Evolutionary conservation across 2,329 filamentous ascomycete species (phyloP).

Genomic region (Elsinoe batatas): DNA sequence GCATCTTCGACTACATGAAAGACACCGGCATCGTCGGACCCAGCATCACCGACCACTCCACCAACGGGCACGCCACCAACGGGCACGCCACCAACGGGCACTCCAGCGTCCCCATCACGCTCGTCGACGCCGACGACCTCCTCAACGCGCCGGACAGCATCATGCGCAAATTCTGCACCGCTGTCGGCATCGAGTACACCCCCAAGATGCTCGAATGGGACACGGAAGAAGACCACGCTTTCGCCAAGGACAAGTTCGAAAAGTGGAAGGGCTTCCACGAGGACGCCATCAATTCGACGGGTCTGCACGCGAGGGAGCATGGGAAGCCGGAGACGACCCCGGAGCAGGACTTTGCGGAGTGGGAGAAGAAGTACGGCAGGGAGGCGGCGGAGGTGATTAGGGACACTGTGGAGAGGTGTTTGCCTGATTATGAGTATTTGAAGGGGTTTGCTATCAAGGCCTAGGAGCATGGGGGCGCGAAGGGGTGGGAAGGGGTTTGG

Average conservation of each 20-base stretch:
- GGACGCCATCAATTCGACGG: slow-evolving; percentile 76
- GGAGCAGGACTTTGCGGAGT: slow-evolving; percentile 60
- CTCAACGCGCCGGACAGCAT: slow-evolving; percentile 72
- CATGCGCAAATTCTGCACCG: slow-evolving; percentile 70
- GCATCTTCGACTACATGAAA: slow-evolving; percentile 76
- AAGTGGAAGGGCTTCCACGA: slow-evolving; percentile 98
- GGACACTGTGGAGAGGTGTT: slow-evolving; percentile 60
- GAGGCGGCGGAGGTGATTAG: slow-evolving; percentile 61
- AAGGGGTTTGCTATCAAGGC: slow-evolving; percentile 63
- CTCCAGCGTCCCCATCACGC: slow-evolving; percentile 56
- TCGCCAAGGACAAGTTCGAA: slow-evolving; percentile 69
- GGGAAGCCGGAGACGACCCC: slow-evolving; percentile 53
- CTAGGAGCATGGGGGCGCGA: neutral
- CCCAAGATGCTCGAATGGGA: slow-evolving; percentile 79
- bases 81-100: slow-evolving; percentile 21
- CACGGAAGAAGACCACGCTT: slow-evolving; percentile 57
- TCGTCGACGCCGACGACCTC: slow-evolving; percentile 89
- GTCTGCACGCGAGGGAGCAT: slow-evolving; percentile 59
- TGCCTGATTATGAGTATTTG: slow-evolving; percentile 69
- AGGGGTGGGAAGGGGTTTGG: neutral
- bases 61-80: slow-evolving; percentile 25
- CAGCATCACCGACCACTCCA: slow-evolving; percentile 43
- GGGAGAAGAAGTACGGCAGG: slow-evolving; percentile 63
- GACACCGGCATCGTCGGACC: slow-evolving; percentile 61
- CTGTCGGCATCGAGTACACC: slow-evolving; percentile 66